phyloP scores from a whole-genome alignment of 345 rosid genomes.

The Atalantia buxifolia region DNA sequence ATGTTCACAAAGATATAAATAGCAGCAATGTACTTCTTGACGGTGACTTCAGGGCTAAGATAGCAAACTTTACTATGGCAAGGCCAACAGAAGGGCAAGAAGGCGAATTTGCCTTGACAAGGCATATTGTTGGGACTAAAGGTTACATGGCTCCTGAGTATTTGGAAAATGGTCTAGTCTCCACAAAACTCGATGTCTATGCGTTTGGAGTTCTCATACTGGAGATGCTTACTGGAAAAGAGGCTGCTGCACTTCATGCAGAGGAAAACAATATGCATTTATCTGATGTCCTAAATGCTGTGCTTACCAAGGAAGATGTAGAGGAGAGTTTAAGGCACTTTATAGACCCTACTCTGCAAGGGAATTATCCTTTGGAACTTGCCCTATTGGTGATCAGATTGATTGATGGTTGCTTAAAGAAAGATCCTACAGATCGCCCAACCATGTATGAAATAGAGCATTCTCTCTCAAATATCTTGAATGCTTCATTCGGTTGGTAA shows the following conservation, averaged over 20 bases:
- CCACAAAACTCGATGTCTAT: constrained; percentile 73
- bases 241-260: constrained; percentile 35
- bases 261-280: constrained; percentile 28
- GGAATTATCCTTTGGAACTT: constrained; percentile 44
- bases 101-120: constrained; percentile 61
- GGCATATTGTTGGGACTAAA: constrained; percentile 76
- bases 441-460: constrained; percentile 53
- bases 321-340: constrained; percentile 25
- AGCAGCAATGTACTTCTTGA: constrained; percentile 50
- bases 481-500: constrained; percentile 37
- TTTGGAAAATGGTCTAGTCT: constrained; percentile 65
- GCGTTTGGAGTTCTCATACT: constrained; percentile 70
- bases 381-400: constrained; percentile 31
- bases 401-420: constrained; percentile 52
- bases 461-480: constrained; percentile 51
- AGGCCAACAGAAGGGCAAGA: constrained; percentile 44
- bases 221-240: constrained; percentile 67
- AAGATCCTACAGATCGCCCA: constrained; percentile 59
- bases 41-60: constrained; percentile 52
- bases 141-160: constrained; percentile 93
- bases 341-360: constrained; percentile 40
- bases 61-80: constrained; percentile 44
- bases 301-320: constrained; percentile 25
- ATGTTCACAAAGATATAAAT: constrained; percentile 50
- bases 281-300: constrained; percentile 17